phyloP scores from a whole-genome alignment of 805 yeast species.

The Debaryomyces castellii region DNA sequence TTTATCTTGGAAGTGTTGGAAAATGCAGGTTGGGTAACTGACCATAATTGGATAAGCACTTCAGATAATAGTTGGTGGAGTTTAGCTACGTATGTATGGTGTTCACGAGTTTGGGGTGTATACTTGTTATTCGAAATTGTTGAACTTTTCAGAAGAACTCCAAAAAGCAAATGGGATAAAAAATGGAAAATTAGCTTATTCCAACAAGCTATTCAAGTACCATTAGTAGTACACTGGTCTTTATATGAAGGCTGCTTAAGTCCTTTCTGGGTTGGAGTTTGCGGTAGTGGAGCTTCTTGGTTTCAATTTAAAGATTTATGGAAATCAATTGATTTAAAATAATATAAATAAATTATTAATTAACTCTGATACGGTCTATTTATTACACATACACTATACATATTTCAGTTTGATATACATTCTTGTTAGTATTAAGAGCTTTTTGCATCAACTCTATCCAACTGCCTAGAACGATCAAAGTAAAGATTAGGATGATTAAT shows the following conservation, averaged over 20 bases:
- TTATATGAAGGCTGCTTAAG: slow-evolving; percentile 43
- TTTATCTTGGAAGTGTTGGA: slow-evolving; percentile 39
- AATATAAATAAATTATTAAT: background rate
- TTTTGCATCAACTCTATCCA: slow-evolving; percentile 33
- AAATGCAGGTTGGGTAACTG: slow-evolving; percentile 46
- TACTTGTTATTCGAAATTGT: slow-evolving; percentile 38
- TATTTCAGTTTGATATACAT: background rate
- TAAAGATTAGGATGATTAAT: slow-evolving; percentile 88
- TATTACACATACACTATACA: background rate
- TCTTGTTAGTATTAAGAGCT: background rate
- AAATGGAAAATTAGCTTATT: slow-evolving; percentile 36
- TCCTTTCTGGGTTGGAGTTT: slow-evolving; percentile 50
- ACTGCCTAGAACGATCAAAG: slow-evolving; percentile 71
- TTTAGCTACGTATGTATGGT: slow-evolving; percentile 43
- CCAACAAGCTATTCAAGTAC: slow-evolving; percentile 38
- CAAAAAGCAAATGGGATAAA: slow-evolving; percentile 33
- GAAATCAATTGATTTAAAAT: slow-evolving; percentile 31
- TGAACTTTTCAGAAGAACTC: slow-evolving; percentile 42
- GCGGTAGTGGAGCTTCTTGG: slow-evolving; percentile 46
- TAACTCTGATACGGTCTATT: background rate
- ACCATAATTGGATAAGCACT: slow-evolving; percentile 46
- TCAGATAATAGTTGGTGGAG: slow-evolving; percentile 41
- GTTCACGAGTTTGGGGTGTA: slow-evolving; percentile 45
- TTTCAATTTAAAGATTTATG: slow-evolving; percentile 37
- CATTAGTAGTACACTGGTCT: slow-evolving; percentile 46